These are phyloP conservation scores for Blakeslea trispora DNA, from an alignment of 371 early-diverging fungal species.

Conservation along the genomic window DNA sequence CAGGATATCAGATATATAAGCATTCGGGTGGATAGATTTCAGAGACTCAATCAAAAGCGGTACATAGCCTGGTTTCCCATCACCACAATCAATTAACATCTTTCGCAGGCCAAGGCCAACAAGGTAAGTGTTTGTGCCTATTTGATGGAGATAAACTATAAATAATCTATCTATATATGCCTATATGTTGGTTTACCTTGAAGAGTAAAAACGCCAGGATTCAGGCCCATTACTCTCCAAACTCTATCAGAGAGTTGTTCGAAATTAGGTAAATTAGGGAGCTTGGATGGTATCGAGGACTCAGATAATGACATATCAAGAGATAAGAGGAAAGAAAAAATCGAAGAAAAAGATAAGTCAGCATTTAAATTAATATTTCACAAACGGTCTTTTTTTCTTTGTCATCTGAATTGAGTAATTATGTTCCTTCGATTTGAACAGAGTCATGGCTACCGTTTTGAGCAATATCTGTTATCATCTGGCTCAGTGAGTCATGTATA, in stretches of 20 bases:
- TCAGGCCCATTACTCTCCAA: constrained; percentile 69
- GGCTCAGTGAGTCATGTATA: no score
- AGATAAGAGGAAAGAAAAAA: constrained; percentile 3
- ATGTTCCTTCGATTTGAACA: no score
- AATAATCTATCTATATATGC: no score
- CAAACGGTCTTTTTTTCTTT: constrained; percentile 1
- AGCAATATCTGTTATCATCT: no score
- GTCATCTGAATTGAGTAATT: no score
- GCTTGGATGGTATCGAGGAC: constrained; percentile 16
- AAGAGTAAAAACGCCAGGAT: constrained; percentile 78
- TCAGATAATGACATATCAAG: constrained; percentile 3
- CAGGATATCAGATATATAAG: constrained; percentile 65
- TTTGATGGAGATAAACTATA: not conserved
- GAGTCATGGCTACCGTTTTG: no score
- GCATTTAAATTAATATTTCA: not conserved
- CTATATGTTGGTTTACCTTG: no score
- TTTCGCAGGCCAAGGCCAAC: constrained; percentile 69
- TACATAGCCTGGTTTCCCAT: constrained; percentile 68
- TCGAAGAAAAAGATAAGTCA: not conserved
- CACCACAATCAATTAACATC: constrained; percentile 78
- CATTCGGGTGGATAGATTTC: constrained; percentile 22
- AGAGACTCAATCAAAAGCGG: constrained; percentile 52
- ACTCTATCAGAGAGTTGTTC: constrained; percentile 53
- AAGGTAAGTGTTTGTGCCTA: constrained; percentile 82
- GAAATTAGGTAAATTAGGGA: constrained; percentile 43